phyloP scores from a whole-genome alignment of 2,329 filamentous ascomycete genomes.

The Cladosporium sp. region DNA sequence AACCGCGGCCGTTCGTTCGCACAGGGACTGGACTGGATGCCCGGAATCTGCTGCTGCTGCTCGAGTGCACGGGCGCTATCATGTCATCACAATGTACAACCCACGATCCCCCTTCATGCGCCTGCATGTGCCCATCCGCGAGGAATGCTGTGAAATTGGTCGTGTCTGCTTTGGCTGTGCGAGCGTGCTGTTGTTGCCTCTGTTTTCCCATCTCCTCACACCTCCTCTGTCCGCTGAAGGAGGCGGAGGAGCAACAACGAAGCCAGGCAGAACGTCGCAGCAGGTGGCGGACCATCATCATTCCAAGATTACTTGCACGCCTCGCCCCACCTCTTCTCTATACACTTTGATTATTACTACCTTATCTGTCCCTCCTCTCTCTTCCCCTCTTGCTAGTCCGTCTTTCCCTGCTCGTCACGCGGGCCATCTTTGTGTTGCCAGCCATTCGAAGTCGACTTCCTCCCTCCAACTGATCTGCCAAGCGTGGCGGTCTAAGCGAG shows the following conservation, averaged over 20 bases:
- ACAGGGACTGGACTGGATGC: neutral
- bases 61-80: slow-evolving; percentile 2
- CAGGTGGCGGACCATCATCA: neutral
- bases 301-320: neutral
- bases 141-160: neutral
- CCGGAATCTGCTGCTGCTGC: slow-evolving; percentile 2
- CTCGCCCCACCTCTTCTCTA: slow-evolving; percentile 6
- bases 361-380: neutral
- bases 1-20: slow-evolving; percentile 4
- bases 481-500: slow-evolving; percentile 7
- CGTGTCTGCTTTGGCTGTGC: neutral
- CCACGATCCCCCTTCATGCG: neutral
- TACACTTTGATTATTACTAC: slow-evolving; percentile 5
- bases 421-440: neutral
- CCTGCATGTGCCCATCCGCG: neutral
- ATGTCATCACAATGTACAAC: slow-evolving; percentile 13
- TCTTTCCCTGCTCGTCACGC: neutral
- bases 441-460: neutral
- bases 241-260: neutral
- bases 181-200: neutral
- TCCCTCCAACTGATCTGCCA: slow-evolving; percentile 2
- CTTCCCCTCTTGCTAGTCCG: neutral
- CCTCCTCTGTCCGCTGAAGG: neutral
- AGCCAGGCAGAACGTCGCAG: neutral
- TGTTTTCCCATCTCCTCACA: neutral